Conservation (phyloP, 768 basidiomycete genomes). For the Russula lepida region DNA sequence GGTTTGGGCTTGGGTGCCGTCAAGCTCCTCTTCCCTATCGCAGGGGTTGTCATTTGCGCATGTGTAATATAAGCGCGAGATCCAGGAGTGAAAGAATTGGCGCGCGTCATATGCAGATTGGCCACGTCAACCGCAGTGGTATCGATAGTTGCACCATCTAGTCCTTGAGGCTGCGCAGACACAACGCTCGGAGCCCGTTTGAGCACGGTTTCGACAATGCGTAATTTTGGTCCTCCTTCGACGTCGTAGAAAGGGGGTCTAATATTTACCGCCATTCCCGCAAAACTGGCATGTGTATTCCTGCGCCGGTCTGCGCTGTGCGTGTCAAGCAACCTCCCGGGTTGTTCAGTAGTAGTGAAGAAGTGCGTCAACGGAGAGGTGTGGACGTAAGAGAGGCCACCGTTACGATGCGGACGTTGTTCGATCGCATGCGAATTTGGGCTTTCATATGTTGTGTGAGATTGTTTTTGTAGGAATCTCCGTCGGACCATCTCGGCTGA, state of each 20-base stretch:
- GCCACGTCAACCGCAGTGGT: constrained; percentile 28
- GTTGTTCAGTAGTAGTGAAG: constrained; percentile 43
- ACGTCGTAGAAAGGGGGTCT: constrained; percentile 6
- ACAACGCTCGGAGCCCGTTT: constrained; percentile 29
- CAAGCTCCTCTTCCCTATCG: constrained; percentile 2
- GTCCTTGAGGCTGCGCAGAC: constrained; percentile 27
- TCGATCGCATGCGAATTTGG: constrained; percentile 38
- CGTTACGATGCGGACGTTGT: constrained; percentile 55
- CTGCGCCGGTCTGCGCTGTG: background rate
- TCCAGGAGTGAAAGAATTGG: constrained; percentile 44
- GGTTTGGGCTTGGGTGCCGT: background rate
- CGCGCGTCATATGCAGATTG: constrained; percentile 27
- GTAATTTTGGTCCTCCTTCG: constrained; percentile 22
- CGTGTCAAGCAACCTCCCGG: constrained; percentile 41
- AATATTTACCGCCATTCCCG: constrained; percentile 34
- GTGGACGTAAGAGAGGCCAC: constrained; percentile 52
- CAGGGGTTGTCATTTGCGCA: background rate
- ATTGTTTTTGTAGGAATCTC: constrained; percentile 34
- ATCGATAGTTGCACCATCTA: constrained; percentile 31
- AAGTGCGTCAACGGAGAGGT: constrained; percentile 46
- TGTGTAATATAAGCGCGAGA: constrained; percentile 38
- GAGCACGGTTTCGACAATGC: constrained; percentile 30
- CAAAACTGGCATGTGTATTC: constrained; percentile 34
- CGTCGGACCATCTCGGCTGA: constrained; percentile 25
- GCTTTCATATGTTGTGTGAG: constrained; percentile 21